Evolutionary conservation across 345 rosid species (phyloP).

Genomic region (Microcos paniculata): DNA sequence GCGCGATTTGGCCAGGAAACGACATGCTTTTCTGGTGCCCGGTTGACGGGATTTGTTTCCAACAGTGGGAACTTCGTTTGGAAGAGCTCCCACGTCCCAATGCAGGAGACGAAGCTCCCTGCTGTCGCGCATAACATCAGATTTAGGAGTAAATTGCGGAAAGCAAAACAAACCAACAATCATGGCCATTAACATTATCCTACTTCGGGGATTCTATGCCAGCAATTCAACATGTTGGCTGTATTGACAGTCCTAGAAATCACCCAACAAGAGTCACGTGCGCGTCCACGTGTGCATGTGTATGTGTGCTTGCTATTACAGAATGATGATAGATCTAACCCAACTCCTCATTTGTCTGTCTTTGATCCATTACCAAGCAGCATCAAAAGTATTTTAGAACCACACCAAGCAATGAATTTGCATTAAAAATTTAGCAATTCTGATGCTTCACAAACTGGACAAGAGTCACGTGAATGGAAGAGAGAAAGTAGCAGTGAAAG

Average conservation of each 20-base stretch:
- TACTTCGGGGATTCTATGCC: neutral
- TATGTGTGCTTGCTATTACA: neutral
- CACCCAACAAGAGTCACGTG: neutral
- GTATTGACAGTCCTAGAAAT: neutral
- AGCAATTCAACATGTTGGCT: neutral
- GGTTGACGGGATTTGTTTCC: constrained; percentile 10
- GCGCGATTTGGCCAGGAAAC: neutral
- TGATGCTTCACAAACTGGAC: neutral
- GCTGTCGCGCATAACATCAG: neutral
- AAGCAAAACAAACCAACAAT: neutral
- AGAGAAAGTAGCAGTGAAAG: too few species aligned
- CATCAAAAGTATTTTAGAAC: neutral
- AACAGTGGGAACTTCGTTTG: neutral
- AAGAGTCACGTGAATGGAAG: neutral
- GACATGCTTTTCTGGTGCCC: neutral
- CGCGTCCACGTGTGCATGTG: neutral
- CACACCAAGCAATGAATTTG: neutral
- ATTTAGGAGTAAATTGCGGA: neutral
- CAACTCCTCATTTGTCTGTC: too few species aligned
- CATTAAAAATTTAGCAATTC: neutral
- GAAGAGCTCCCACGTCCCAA: neutral
- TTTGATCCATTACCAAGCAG: neutral
- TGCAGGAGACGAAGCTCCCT: neutral
- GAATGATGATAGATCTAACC: neutral
- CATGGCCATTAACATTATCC: neutral